Evolutionary conservation across 768 basidiomycete genomes (phyloP).

Genomic region (Hydnomerulius pinastri): DNA sequence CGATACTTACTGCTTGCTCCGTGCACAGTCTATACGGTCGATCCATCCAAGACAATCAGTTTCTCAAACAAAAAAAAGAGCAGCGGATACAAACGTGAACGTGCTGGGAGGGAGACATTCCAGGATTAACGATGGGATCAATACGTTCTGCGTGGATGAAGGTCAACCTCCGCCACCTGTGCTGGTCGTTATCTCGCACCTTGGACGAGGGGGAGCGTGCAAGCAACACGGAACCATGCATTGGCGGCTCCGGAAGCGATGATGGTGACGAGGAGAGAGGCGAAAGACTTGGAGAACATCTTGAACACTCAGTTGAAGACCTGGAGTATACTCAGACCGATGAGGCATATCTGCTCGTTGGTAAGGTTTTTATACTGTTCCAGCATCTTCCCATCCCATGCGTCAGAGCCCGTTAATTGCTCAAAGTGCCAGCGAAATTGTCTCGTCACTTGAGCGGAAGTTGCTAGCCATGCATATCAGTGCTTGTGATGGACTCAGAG

Average conservation of each 20-base stretch:
- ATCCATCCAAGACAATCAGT: background rate
- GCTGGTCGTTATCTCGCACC: constrained; percentile 24
- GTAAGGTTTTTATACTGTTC: too few species aligned
- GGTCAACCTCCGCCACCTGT: background rate
- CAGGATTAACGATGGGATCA: constrained; percentile 41
- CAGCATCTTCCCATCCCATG: too few species aligned
- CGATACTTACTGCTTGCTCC: constrained; percentile 37
- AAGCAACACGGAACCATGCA: constrained; percentile 46
- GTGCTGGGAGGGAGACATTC: constrained; percentile 38
- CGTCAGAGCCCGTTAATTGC: too few species aligned
- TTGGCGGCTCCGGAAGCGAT: constrained; percentile 18
- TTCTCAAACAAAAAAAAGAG: background rate
- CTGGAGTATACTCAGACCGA: too few species aligned
- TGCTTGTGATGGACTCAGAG: too few species aligned
- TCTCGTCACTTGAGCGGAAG: too few species aligned
- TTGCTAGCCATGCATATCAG: too few species aligned
- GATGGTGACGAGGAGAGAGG: constrained; percentile 15
- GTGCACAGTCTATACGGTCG: constrained; percentile 31
- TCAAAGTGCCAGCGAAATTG: too few species aligned
- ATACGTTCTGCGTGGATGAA: constrained; percentile 31
- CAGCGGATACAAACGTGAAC: constrained; percentile 40
- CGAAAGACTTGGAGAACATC: background rate
- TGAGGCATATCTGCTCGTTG: too few species aligned
- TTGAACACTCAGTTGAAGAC: background rate
- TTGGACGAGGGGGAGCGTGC: constrained; percentile 41